These are phyloP conservation scores for Lotus japonicus DNA, from an alignment of 306 rosid species.

Conservation along the genomic window DNA sequence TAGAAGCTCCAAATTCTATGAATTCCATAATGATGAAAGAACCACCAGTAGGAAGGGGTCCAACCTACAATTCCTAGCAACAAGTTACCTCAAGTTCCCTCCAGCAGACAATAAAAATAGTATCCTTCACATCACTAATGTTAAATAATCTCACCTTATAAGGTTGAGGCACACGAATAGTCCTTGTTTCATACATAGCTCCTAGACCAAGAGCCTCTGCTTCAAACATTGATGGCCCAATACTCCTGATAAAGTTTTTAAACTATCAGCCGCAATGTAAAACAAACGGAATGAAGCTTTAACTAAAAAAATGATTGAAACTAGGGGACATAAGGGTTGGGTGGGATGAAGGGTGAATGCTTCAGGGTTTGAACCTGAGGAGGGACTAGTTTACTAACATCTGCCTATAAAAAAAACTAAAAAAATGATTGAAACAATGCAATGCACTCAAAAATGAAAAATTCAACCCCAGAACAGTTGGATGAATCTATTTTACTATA, in stretches of 20 bases:
- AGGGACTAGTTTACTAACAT: too few relatives aligned
- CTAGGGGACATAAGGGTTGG: too few relatives aligned
- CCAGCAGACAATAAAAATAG: not conserved
- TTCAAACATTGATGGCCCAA: slow-evolving; percentile 91
- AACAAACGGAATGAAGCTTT: too few relatives aligned
- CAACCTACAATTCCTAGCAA: slow-evolving; percentile 55
- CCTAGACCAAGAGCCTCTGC: slow-evolving; percentile 93
- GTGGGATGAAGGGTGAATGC: too few relatives aligned
- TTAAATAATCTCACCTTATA: slow-evolving; percentile 58
- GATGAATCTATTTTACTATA: not conserved
- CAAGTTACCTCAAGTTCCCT: slow-evolving; percentile 19
- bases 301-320: too few relatives aligned
- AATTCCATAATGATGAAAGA: slow-evolving; percentile 93
- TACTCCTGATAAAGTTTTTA: slow-evolving; percentile 65
- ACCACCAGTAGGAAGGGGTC: slow-evolving; percentile 79
- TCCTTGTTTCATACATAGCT: slow-evolving; percentile 71
- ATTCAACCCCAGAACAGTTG: too few relatives aligned
- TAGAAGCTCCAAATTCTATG: slow-evolving; percentile 67
- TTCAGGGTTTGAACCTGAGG: too few relatives aligned
- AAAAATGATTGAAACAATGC: too few relatives aligned
- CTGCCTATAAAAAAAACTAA: too few relatives aligned
- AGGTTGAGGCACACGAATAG: slow-evolving; percentile 85
- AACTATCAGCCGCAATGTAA: slow-evolving; percentile 15
- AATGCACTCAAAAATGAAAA: too few relatives aligned
- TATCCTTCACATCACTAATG: not conserved